Conservation (phyloP, 1,284 basidiomycete genomes). For the Moesziomyces sp. region DNA sequence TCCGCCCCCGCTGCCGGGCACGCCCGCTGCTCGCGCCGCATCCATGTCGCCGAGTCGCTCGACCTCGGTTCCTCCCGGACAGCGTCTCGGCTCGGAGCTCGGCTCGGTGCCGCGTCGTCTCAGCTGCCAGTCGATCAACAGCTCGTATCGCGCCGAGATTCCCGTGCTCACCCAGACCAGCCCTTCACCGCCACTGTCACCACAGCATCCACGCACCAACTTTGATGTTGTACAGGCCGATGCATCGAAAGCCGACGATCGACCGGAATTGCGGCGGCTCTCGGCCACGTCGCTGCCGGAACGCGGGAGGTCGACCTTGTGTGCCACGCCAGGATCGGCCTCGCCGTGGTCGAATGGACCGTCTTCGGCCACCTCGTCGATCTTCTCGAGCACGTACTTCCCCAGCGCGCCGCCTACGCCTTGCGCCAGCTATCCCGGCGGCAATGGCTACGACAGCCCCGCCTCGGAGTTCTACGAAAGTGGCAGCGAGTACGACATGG, state of each 20-base stretch:
- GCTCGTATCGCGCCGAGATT: constrained; percentile 9
- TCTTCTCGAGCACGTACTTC: constrained; percentile 48
- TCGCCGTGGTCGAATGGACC: constrained; percentile 39
- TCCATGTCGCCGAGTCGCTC: constrained; percentile 35
- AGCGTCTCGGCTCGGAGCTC: constrained; percentile 4
- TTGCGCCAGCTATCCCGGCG: constrained; percentile 25
- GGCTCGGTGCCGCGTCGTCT: constrained; percentile 15
- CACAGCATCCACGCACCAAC: background rate
- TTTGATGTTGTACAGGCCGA: background rate
- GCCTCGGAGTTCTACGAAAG: constrained; percentile 62
- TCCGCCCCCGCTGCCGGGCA: constrained; percentile 43
- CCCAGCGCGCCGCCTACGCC: constrained; percentile 24
- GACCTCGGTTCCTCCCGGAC: constrained; percentile 22
- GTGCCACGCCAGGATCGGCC: constrained; percentile 14
- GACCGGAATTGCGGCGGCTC: background rate
- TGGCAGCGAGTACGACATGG: constrained; percentile 64
- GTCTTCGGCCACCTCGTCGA: constrained; percentile 30
- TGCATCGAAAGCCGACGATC: background rate
- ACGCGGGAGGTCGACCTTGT: constrained; percentile 8
- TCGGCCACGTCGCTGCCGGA: constrained; percentile 3
- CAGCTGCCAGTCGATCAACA: constrained; percentile 21
- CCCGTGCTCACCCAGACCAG: constrained; percentile 43
- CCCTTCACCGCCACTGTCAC: constrained; percentile 39
- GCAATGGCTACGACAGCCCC: constrained; percentile 61
- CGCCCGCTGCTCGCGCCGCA: constrained; percentile 13